Base-by-base conservation (phyloP, 495 filamentous ascomycete species). In the Neurospora discreta region DNA sequence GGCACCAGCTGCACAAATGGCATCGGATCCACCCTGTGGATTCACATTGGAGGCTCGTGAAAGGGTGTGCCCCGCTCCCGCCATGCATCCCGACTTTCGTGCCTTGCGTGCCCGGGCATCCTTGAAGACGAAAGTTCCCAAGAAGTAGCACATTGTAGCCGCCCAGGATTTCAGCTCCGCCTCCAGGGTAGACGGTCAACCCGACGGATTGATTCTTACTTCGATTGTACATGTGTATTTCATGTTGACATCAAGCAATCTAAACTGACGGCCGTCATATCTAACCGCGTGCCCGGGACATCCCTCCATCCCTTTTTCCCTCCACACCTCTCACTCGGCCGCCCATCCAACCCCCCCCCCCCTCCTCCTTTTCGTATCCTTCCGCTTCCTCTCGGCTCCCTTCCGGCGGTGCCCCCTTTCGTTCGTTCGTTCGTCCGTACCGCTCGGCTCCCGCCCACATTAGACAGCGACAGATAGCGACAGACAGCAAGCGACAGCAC, bases 211-310 rank as follows among this genome's bases (percentile, higher is more conserved):
- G 46, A 58, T 65, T 65, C 26, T 65, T 33, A 5, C 4, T 3
- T 36, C 4, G 26, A 65, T 40, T 69, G 18, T 69, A 38, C 39
- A 20, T 69, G n/a, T 20, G 20, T 69, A 69, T 69, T 69, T 30
- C 18, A 18, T 39, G 42, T 70, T 70, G 69, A 70, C 36, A 70
- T 70, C 69, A 69, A 69, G 69, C 39, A 39, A n/a, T 39, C 39
- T 44, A 16, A 30, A 70, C 30, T 15, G 39, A 43, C 39, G 40
- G 42, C n/a, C 67, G 39, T 68, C 67, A 68, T 36, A 43, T 68
- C 67, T 68, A 7, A 43, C 30, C 20, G 67, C n/a, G 67, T 68
- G 38, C 26, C 30, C 33, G 33, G 33, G n/a, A 69, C 23, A 42
- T 42, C 68, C 5, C 42, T 39, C 36, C 69, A 70, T 70, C 38